Evolutionary conservation across 2,329 filamentous ascomycete genomes (phyloP), one percentile per base, ranked within the genome.

Genomic region (Arthroderma uncinatum): DNA sequence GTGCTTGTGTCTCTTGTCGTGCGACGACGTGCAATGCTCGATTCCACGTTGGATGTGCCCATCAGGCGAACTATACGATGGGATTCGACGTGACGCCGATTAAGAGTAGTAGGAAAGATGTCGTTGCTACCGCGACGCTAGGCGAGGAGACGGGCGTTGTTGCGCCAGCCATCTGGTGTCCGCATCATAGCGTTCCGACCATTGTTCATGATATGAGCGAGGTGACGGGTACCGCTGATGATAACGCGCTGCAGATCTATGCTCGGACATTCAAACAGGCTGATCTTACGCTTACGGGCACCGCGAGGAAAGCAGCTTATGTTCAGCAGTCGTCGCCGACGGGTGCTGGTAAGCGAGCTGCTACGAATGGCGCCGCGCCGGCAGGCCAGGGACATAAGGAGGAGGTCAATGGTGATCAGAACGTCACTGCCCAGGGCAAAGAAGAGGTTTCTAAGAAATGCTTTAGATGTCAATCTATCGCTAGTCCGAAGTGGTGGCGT

Each of bases 201-300:
- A 78, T 82, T 39, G 77, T 94, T 6, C 88, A 97, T 71, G 81
- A 78, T 9, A 89, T 96, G 76, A 81, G 87, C 61, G 90, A 96
- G 62, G 69, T 81, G 21, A 83, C 86, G 9, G 83, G 85, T 57
- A 83, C 86, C 19, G 77, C 78, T n/a, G 42, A 48, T 4, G 42
- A 12, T 55, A 94, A 85, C 64, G 89, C 88, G 8, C 74, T 98
- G 53, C 90, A 96, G 69, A 78, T 95, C 25, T 98, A 87, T 68
- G 88, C 86, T 47, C 85, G 86, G 63, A 90, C 85, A 58, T 96
- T 89, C 76, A 98, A 98, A 71, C 92, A 97, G 72, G 92, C 93
- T 7, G 93, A 98, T 68, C 80, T 92, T 40, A 83, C 87, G 2
- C 75, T 96, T 64, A 96, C 91, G 1, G 93, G 93, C 28, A 96